Evolutionary conservation across 1,284 basidiomycete species (phyloP), one percentile per base, ranked within the genome.

Genomic region (Apiotrichum gracile): DNA sequence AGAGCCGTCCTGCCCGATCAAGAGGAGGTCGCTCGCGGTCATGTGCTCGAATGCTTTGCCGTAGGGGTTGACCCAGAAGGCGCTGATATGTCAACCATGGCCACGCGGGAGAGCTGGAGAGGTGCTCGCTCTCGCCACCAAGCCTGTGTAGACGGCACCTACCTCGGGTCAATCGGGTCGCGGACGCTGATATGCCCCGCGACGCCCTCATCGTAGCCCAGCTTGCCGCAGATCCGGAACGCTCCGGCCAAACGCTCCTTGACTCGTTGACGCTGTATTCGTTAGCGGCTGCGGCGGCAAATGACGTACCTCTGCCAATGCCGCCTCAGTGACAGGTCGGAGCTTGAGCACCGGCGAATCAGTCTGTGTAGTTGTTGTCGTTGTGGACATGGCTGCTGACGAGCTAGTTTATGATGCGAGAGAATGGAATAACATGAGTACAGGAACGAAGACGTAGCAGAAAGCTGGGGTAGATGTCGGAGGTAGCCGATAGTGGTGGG

Each of bases 161-260:
- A 79, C 62, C 81, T 74, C 21, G 74, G 69, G 43, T 76, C 75
- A 58, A 82, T 76, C 7, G 78, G 76, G 61, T 83, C 82, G 65
- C 82, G 77, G 44, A 83, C 80, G 21, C 83, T 85, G 57, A 85
- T 81, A 66, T 85, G 83, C 0, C 82, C 82, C 6, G 81, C 79
- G n/a, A 80, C 75, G 12, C 83, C 83, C 59, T 85, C 83, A 50
- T 82, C 82, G 61, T 78, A 83, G 3, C 82, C 82, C 22, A 79
- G 67, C 52, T 79, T 76, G 25, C 78, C 81, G 77, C 75, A 71
- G 49, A 72, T 58, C 21, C 61, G 56, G 51, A 54, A 66, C 22
- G 47, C 55, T 26, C 52, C 52, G 1, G 52, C 81, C 27, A 84
- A 76, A 26, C 81, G 69, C 60, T 81, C 80, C 68, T 83, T 83